These are phyloP conservation scores for Scheffersomyces amazonensis DNA, from an alignment of 805 yeast species.

Conservation along the genomic window DNA sequence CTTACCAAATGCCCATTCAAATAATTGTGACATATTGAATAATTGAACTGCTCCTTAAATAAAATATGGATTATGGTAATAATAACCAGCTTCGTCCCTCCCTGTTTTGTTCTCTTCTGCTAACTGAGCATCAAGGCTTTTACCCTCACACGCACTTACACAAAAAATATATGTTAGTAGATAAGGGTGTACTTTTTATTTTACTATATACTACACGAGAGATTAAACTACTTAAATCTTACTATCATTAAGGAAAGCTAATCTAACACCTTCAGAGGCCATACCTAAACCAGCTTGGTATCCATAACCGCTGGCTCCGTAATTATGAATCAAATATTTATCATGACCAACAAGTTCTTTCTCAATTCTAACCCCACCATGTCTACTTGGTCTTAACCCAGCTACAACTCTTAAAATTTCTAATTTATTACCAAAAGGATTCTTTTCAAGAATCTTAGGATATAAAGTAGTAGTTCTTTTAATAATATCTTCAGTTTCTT, in stretches of 20 bases:
- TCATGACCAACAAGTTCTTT: constrained; percentile 35
- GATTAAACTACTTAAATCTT: no score
- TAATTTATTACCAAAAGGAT: constrained; percentile 29
- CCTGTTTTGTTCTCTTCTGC: no score
- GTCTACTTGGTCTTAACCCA: constrained; percentile 74
- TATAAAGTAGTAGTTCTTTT: constrained; percentile 51
- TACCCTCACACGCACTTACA: no score
- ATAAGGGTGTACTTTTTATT: no score
- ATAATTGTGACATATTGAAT: constrained; percentile 27
- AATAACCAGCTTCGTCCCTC: no score
- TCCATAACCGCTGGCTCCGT: constrained; percentile 69
- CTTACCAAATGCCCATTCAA: constrained; percentile 97
- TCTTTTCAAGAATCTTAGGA: constrained; percentile 46
- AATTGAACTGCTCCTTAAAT: no score
- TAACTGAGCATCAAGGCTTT: no score
- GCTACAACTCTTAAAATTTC: constrained; percentile 65
- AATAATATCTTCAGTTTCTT: constrained; percentile 60
- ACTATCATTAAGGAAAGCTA: constrained; percentile 9
- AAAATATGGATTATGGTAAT: no score
- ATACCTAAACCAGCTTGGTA: constrained; percentile 67
- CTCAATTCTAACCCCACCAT: constrained; percentile 75
- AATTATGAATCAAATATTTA: constrained; percentile 52
- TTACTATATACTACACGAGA: no score
- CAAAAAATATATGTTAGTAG: no score
- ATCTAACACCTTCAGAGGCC: constrained; percentile 46